These are phyloP conservation scores for Coelastrella sp. DNA, from an alignment of 139 green algal species.

Conservation along the genomic window DNA sequence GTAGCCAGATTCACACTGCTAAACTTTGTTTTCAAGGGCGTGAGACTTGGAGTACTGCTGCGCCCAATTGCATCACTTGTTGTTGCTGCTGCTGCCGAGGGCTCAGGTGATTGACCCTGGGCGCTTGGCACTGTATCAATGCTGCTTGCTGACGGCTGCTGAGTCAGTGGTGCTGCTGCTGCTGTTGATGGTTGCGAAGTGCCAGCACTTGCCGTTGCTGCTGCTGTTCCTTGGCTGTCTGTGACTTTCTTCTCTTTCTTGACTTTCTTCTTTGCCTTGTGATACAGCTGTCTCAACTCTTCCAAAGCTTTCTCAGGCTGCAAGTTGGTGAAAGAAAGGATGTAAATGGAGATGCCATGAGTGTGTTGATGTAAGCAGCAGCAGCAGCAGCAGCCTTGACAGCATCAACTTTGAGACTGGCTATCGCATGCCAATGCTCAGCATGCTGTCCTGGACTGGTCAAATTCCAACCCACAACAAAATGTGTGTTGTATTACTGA, in stretches of 20 bases:
- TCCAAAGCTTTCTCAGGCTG: constrained; percentile 22
- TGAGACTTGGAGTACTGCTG: neutral
- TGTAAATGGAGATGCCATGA: too few relatives aligned
- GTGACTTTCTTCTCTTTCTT: neutral
- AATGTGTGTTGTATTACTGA: too few relatives aligned
- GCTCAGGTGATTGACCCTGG: neutral
- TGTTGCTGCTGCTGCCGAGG: constrained; percentile 23
- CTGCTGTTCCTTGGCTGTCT: too few relatives aligned
- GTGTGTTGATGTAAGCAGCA: neutral
- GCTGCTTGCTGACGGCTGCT: neutral
- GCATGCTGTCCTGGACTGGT: neutral
- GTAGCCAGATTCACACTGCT: neutral
- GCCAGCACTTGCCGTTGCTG: neutral
- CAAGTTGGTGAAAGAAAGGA: too few relatives aligned
- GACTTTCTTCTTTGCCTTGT: constrained; percentile 9
- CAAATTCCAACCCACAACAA: too few relatives aligned
- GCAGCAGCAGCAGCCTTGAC: too few relatives aligned
- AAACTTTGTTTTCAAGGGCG: neutral
- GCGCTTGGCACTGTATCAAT: neutral
- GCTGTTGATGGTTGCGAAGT: neutral
- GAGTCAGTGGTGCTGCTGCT: constrained; percentile 3
- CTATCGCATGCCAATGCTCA: neutral
- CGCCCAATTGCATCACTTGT: neutral
- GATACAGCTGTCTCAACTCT: constrained; percentile 14
- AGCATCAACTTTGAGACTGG: too few relatives aligned